Conservation (phyloP, 768 basidiomycete species). For the Ephemerocybe angulata region DNA sequence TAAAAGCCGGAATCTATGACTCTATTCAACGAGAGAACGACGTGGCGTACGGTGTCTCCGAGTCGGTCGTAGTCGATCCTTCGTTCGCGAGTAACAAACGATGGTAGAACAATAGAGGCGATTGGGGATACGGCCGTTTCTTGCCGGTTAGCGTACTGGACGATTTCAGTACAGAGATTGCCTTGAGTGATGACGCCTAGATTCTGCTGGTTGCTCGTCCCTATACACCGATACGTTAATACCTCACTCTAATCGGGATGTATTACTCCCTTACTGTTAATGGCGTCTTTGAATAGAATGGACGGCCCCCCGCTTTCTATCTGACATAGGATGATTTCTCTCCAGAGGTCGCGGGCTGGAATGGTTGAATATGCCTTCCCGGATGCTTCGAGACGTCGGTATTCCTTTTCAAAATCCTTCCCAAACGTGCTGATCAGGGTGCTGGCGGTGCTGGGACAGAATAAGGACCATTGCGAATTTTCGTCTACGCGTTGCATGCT, state of each 20-base stretch:
- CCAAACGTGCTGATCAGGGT: neutral
- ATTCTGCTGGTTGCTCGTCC: slow-evolving; percentile 3
- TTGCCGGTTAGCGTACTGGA: neutral
- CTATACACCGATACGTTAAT: too few relatives aligned
- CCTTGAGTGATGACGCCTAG: slow-evolving; percentile 6
- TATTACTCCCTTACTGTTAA: slow-evolving; percentile 8
- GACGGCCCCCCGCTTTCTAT: slow-evolving; percentile 3
- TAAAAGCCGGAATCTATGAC: neutral
- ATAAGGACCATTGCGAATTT: neutral
- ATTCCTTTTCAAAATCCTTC: neutral
- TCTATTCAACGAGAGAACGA: neutral
- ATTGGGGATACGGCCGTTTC: slow-evolving; percentile 3
- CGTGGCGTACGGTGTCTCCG: neutral
- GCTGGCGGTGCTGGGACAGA: neutral
- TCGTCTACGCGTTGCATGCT: slow-evolving; percentile 3
- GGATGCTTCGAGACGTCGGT: neutral
- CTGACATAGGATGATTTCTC: neutral
- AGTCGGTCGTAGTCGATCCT: neutral
- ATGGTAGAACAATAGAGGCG: neutral
- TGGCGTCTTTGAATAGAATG: slow-evolving; percentile 3
- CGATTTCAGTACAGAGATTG: slow-evolving; percentile 5
- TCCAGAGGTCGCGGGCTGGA: neutral
- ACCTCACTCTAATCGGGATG: too few relatives aligned
- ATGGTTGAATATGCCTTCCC: neutral
- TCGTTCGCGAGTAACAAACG: neutral